Percentiles rank a stretch among this genome's conserved stretches.
Evolutionary conservation across 441 rosid species (phyloP).

Genomic region (Euphorbia celastroides): DNA sequence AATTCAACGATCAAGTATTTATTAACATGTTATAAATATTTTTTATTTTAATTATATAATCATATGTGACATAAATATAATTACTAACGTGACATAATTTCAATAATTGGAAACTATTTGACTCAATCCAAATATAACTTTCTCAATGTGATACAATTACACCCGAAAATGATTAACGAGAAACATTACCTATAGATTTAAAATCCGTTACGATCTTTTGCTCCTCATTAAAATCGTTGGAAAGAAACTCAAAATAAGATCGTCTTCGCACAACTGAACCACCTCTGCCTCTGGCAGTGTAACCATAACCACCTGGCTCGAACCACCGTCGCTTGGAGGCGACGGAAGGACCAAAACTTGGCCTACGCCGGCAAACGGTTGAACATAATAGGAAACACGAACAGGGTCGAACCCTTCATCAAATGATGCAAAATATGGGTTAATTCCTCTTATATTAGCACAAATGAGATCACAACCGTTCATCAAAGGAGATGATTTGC

Average conservation of each 20-base stretch:
- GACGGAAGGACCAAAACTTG: slow-evolving; percentile 46
- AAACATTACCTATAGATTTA: no score
- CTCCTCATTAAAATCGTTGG: slow-evolving; percentile 45
- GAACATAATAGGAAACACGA: slow-evolving; percentile 35
- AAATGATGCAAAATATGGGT: slow-evolving; percentile 26
- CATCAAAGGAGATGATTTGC: slow-evolving; percentile 10
- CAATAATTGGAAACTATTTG: no score
- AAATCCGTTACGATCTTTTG: no score
- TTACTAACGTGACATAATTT: no score
- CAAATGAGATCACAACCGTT: slow-evolving; percentile 41
- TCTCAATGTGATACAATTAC: no score
- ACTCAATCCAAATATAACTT: no score
- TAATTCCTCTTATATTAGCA: slow-evolving; percentile 29
- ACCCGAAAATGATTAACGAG: no score
- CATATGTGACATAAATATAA: no score
- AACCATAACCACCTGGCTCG: slow-evolving; percentile 46
- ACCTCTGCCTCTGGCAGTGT: slow-evolving; percentile 42
- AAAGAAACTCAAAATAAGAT: slow-evolving; percentile 34
- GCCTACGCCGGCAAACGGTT: slow-evolving; percentile 38
- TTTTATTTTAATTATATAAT: no score
- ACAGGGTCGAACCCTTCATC: slow-evolving; percentile 31
- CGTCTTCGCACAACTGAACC: slow-evolving; percentile 34
- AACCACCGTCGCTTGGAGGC: slow-evolving; percentile 26
- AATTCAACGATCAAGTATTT: no score
- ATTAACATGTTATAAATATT: no score